Conservation (phyloP, 805 yeast genomes). For the Ogataea populi-albae region DNA sequence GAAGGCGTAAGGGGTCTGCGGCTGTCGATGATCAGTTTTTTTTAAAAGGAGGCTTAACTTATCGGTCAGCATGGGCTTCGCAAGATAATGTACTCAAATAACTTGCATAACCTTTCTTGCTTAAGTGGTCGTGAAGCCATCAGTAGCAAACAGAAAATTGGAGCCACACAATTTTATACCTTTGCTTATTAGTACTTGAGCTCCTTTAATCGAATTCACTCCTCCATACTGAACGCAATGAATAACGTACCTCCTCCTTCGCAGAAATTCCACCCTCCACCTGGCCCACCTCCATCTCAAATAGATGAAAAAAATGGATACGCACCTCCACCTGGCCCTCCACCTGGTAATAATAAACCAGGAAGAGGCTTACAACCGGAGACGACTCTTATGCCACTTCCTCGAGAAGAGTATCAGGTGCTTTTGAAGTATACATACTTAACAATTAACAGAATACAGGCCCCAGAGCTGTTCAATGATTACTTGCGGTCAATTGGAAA, state of each 20-base stretch:
- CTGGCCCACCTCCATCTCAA: conserved; percentile 1
- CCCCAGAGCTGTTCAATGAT: conserved; percentile 23
- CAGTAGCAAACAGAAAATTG: neutral
- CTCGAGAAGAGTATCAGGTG: conserved; percentile 15
- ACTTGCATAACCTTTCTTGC: neutral
- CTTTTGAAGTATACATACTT: conserved; percentile 18
- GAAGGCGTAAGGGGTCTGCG: too few species aligned
- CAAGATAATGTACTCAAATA: neutral
- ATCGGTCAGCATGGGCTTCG: too few species aligned
- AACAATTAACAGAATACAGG: conserved; percentile 22
- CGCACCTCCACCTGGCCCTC: conserved; percentile 3
- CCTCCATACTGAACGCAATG: neutral
- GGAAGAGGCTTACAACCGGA: neutral
- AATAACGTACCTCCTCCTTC: conserved; percentile 2
- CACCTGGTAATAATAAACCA: neutral
- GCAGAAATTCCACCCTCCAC: neutral
- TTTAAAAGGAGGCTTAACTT: too few species aligned
- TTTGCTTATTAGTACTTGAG: too few species aligned
- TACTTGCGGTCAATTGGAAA: conserved; percentile 21
- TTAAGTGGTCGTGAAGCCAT: neutral
- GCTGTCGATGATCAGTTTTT: too few species aligned
- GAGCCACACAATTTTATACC: too few species aligned
- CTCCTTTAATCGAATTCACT: too few species aligned
- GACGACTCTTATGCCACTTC: conserved; percentile 8
- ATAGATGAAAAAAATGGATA: neutral